Conservation (phyloP, 768 basidiomycete species). For the Kwoniella botswanensis region DNA sequence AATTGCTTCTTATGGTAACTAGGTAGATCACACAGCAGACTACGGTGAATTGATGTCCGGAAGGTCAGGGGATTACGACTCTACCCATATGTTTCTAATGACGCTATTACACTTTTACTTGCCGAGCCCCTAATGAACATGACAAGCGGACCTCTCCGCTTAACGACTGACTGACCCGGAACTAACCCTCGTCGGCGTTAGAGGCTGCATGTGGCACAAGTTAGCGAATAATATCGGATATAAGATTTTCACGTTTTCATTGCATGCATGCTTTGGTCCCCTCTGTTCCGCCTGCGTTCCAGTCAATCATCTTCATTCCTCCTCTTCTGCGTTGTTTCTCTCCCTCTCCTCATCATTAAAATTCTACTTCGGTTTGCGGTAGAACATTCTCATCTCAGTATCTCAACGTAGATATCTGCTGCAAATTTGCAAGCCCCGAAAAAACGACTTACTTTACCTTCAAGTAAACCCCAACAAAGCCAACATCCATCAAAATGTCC, state of each 20-base stretch:
- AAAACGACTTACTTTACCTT: conserved; percentile 2
- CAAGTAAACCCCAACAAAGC: conserved; percentile 14
- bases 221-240: background rate
- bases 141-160: background rate
- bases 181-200: background rate
- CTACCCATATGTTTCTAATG: background rate
- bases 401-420: conserved; percentile 36
- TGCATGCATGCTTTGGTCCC: background rate
- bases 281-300: conserved; percentile 12
- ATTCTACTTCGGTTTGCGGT: conserved; percentile 41
- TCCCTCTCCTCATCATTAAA: conserved; percentile 9
- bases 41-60: background rate
- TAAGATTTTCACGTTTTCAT: background rate
- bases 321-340: background rate
- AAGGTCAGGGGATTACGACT: background rate
- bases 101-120: background rate
- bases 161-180: background rate
- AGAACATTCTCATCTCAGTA: conserved; percentile 20
- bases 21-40: background rate
- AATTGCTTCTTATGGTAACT: background rate
- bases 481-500: conserved; percentile 46
- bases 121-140: background rate
- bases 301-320: background rate
- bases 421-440: conserved; percentile 53
- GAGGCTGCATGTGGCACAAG: background rate